Evolutionary conservation across 352 stramenopile species (phyloP), one percentile per base, ranked within the genome.

Genomic region (Phytophthora hybrid): DNA sequence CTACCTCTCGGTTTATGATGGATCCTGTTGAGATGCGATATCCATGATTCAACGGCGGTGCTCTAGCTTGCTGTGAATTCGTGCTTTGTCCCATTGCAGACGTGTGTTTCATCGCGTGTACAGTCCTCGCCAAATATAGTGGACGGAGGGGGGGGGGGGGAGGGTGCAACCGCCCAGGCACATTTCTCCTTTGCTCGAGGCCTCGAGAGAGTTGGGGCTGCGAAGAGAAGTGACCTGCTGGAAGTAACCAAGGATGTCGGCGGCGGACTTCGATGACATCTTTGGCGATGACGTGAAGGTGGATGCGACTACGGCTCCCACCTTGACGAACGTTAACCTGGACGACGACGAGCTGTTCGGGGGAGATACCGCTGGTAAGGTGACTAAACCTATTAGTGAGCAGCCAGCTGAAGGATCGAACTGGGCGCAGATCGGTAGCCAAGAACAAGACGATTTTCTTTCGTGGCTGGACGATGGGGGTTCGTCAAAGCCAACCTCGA

Each of bases 211-310:
- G 18, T 14, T 51, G 5, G 41, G 19, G 41, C 41, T 21, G 18
- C 41, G 8, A 57, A 44, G 34, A 47, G 9, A 18, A 57, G 55
- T 7, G 47, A n/a, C 29, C 6, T 61, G 37, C 10, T 44, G 37
- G 37, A 19, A 60, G 21, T 58, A 39, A 46, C 5, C 4, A 8
- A 64, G 53, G 26, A 76, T 77, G 74, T 72, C 64, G 73, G 76
- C 73, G 13, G 77, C 81, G 26, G 85, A 94, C 59, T 92, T 94
- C 53, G 86, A 96, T 64, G 89, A 96, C 63, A 94, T 94, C 66
- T 94, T 96, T 59, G 87, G 87, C 10, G 87, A 96, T 10, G 87
- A 93, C 47, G 63, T 81, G 21, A 95, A 92, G 53, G 78, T 91
- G 64, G 82, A 92, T 44, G 70, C 89, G 51, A 83, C 84, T 13